Percentiles rank a stretch among this genome's conserved stretches.
phyloP scores from a whole-genome alignment of 2,329 filamentous ascomycete species.

The Trichoderma citrinoviride region DNA sequence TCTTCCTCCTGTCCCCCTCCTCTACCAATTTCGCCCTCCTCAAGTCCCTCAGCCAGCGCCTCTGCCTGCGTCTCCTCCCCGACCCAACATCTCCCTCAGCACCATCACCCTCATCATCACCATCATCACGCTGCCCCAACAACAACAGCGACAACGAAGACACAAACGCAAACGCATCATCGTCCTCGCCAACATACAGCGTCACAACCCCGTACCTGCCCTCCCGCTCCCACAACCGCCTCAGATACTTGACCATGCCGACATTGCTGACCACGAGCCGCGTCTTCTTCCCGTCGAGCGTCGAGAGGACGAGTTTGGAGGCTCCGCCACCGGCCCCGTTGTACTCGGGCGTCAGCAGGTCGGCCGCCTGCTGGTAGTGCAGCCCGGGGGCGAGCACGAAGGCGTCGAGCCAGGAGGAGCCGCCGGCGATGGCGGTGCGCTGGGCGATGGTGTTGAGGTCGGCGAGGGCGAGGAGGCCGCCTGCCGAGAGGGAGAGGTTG shows the following conservation, averaged over 20 bases:
- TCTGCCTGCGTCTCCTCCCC: background rate
- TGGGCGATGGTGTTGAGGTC: constrained; percentile 56
- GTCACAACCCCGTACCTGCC: constrained; percentile 28
- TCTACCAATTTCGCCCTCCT: constrained; percentile 11
- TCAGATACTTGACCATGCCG: constrained; percentile 51
- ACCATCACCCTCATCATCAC: background rate
- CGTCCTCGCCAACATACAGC: constrained; percentile 31
- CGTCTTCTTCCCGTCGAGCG: constrained; percentile 31
- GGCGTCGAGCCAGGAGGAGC: constrained; percentile 54
- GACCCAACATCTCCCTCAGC: background rate
- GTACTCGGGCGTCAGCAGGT: constrained; percentile 45
- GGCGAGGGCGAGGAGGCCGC: constrained; percentile 57
- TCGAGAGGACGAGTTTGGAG: constrained; percentile 26
- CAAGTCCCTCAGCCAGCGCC: background rate
- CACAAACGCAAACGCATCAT: constrained; percentile 19
- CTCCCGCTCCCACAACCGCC: constrained; percentile 30
- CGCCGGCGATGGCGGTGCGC: constrained; percentile 55
- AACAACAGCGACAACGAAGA: constrained; percentile 5
- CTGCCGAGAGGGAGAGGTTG: constrained; percentile 46
- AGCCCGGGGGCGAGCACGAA: constrained; percentile 59
- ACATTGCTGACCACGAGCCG: constrained; percentile 45
- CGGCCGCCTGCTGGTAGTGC: constrained; percentile 58
- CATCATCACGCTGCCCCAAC: too few species aligned
- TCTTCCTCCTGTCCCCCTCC: background rate
- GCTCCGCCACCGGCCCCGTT: background rate